These are phyloP conservation scores for Fusarium euwallaceae DNA, from an alignment of 2,329 filamentous ascomycete genomes.

Conservation along the genomic window DNA sequence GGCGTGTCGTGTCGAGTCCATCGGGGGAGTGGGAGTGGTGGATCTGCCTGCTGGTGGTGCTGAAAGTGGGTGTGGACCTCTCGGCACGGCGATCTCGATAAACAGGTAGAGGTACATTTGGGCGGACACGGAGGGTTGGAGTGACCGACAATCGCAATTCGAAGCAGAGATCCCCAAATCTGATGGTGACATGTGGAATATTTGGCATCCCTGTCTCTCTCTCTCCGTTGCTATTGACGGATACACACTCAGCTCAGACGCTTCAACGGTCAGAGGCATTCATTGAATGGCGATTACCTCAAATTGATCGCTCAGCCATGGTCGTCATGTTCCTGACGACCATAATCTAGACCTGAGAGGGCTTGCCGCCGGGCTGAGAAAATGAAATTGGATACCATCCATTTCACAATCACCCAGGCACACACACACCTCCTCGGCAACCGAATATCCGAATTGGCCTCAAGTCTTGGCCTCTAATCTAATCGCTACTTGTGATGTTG, in stretches of 20 bases:
- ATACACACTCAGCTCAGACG: not conserved
- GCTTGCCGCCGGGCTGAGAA: constrained; percentile 32
- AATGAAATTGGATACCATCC: constrained; percentile 38
- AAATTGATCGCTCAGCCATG: not conserved
- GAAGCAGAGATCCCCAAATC: constrained; percentile 18
- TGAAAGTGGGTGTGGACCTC: constrained; percentile 24
- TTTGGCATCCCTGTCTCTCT: constrained; percentile 16
- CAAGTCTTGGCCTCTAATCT: constrained; percentile 22
- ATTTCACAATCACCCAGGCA: constrained; percentile 17
- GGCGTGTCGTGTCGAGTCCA: constrained; percentile 36
- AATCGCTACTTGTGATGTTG: not conserved
- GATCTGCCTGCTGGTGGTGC: constrained; percentile 2
- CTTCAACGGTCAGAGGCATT: not conserved
- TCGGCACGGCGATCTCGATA: constrained; percentile 36
- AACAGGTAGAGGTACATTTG: constrained; percentile 20
- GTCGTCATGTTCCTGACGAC: constrained; percentile 20
- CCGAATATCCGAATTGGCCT: constrained; percentile 32
- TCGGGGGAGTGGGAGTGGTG: constrained; percentile 6
- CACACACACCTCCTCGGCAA: constrained; percentile 25
- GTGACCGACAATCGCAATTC: constrained; percentile 35
- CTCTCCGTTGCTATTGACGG: not conserved
- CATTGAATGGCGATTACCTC: not conserved
- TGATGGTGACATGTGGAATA: constrained; percentile 24
- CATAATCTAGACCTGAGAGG: constrained; percentile 16
- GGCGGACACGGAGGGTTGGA: constrained; percentile 23